phyloP scores from a whole-genome alignment of 441 rosid species.

The Flueggea neowawraea region DNA sequence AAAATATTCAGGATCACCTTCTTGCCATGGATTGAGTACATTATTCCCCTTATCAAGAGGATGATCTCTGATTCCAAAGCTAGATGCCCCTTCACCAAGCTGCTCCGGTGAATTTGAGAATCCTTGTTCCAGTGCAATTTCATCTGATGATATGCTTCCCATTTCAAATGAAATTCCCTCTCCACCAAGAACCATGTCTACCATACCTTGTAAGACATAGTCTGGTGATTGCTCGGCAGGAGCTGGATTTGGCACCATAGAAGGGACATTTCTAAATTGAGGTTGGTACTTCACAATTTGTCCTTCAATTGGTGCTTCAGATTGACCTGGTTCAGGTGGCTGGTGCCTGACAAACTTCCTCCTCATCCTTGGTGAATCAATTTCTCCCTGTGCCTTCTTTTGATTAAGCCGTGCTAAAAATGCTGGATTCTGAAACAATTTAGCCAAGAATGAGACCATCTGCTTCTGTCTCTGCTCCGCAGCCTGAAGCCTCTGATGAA shows the following conservation, averaged over 20 bases:
- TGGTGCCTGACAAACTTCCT: slow-evolving; percentile 63
- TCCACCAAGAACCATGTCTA: slow-evolving; percentile 26
- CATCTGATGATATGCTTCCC: slow-evolving; percentile 22
- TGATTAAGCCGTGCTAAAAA: slow-evolving; percentile 51
- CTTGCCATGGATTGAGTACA: slow-evolving; percentile 32
- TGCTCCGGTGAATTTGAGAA: slow-evolving; percentile 15
- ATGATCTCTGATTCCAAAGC: slow-evolving; percentile 22
- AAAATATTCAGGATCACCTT: slow-evolving; percentile 36
- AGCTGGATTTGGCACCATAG: slow-evolving; percentile 19
- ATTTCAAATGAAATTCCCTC: slow-evolving; percentile 27
- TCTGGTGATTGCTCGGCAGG: slow-evolving; percentile 26
- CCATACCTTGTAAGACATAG: slow-evolving; percentile 25
- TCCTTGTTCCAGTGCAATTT: slow-evolving; percentile 10
- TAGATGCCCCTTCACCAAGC: slow-evolving; percentile 35
- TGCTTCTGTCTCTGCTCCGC: slow-evolving; percentile 82
- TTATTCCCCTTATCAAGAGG: slow-evolving; percentile 41
- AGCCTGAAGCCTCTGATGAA: slow-evolving; percentile 60
- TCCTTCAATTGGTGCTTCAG: slow-evolving; percentile 36
- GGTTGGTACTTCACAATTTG: slow-evolving; percentile 43
- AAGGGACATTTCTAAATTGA: slow-evolving; percentile 29
- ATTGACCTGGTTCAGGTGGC: slow-evolving; percentile 31
- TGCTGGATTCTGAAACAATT: slow-evolving; percentile 62
- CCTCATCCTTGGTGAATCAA: slow-evolving; percentile 40
- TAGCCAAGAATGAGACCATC: slow-evolving; percentile 77
- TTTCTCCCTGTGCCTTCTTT: slow-evolving; percentile 43